Evolutionary conservation across 805 yeast species (phyloP).

Genomic region (Saccharomycopsis microspora): DNA sequence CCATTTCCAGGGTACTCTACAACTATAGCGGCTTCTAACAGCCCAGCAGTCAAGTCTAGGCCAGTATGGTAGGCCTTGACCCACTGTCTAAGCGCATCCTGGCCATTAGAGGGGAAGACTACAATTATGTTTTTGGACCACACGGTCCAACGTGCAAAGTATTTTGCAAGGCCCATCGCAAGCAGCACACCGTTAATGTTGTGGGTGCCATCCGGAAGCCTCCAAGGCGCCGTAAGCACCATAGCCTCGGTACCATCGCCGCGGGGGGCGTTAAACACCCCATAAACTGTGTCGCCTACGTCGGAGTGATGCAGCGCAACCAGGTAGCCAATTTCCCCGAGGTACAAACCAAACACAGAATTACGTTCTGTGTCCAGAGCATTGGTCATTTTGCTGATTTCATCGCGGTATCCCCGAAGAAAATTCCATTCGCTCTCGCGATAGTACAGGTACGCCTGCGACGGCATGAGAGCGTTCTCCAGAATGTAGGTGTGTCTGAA

Average conservation of each 20-base stretch:
- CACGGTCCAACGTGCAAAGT: slow-evolving; percentile 74
- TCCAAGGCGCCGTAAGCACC: slow-evolving; percentile 86
- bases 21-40: slow-evolving; percentile 82
- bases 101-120: slow-evolving; percentile 68
- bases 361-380: slow-evolving; percentile 28
- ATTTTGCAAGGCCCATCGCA: slow-evolving; percentile 62
- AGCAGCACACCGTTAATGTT: slow-evolving; percentile 79
- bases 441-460: slow-evolving; percentile 85
- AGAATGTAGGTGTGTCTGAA: slow-evolving; percentile 77
- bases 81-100: slow-evolving; percentile 68
- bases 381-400: slow-evolving; percentile 29
- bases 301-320: slow-evolving; percentile 35
- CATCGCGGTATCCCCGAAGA: slow-evolving; percentile 72
- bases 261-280: slow-evolving; percentile 80
- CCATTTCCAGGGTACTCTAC: slow-evolving; percentile 58
- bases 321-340: slow-evolving; percentile 62
- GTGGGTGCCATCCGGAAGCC: slow-evolving; percentile 39
- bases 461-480: slow-evolving; percentile 95
- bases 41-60: slow-evolving; percentile 82
- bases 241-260: slow-evolving; percentile 96
- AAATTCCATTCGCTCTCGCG: slow-evolving; percentile 93
- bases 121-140: slow-evolving; percentile 93
- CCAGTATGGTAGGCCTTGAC: slow-evolving; percentile 86
- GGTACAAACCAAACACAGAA: slow-evolving; percentile 40
- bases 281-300: slow-evolving; percentile 50